Evolutionary conservation across 352 stramenopile genomes (phyloP), one percentile per base, ranked within the genome.

Genomic region (Pythium dissimile): DNA sequence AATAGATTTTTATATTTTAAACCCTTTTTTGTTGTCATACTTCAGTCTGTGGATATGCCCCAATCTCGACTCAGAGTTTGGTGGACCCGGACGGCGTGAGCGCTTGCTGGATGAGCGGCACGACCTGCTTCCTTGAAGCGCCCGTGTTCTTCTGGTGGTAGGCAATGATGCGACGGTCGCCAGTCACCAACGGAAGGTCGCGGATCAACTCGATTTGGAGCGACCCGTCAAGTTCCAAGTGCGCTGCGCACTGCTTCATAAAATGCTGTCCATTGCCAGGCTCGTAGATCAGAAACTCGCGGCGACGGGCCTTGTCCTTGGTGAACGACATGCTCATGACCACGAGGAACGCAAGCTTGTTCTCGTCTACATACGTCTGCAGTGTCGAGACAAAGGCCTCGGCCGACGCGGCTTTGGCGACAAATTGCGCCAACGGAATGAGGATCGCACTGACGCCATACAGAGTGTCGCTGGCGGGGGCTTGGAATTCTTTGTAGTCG

Each of bases 401-500:
- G 1, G 52, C 52, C 39, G 74, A 54, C 32, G 54, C 24, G 1
- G 65, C 58, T 66, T 90, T 91, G 28, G 35, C 45, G 6, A 80
- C 67, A 45, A 93, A 86, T 6, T 55, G 24, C 3, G 66, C 55
- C 24, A 93, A 49, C 34, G 78, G 66, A 35, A 93, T 76, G 16
- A 91, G 61, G 28, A 93, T 67, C 1, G 77, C 60, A 42, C 77
- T 89, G 20, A 88, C 82, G 5, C 80, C 81, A 34, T 84, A 77
- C 27, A 73, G 69, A 20, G 43, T 23, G 23, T 32, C 45, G 43
- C 21, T n/a, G n/a, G 26, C 48, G 1, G 58, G 39, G 39, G 71
- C 72, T 18, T 63, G 45, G 26, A 92, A 92, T 62, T 92, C 77
- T 47, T 94, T 94, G 71, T 89, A 89, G 66, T 94, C 84, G 64